A percentile compares a stretch with the other conserved stretches of the same genome.
phyloP scores from a whole-genome alignment of 805 yeast species.

The Hanseniaspora jakobsenii region DNA sequence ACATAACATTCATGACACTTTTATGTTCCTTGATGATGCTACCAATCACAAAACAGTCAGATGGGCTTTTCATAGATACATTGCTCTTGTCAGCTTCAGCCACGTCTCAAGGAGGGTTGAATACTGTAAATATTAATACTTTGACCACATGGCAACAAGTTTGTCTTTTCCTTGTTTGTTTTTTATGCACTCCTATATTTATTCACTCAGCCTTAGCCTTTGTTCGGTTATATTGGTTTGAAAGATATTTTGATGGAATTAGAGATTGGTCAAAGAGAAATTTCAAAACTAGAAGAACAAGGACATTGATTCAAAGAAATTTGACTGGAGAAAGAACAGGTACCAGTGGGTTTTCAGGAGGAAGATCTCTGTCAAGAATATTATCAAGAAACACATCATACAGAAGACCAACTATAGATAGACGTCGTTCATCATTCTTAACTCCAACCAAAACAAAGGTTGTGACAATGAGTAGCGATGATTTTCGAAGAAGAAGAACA shows the following conservation, averaged over 20 bases:
- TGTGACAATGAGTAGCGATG: slow-evolving; percentile 4
- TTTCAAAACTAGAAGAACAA: slow-evolving; percentile 67
- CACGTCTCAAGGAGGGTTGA: slow-evolving; percentile 83
- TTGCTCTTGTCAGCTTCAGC: slow-evolving; percentile 67
- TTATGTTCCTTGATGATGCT: slow-evolving; percentile 65
- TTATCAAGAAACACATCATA: background rate
- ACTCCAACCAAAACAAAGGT: slow-evolving; percentile 20
- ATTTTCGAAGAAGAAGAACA: background rate
- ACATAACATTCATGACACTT: slow-evolving; percentile 48
- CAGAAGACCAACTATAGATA: no score
- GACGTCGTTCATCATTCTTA: no score
- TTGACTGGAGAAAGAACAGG: slow-evolving; percentile 19
- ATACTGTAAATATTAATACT: slow-evolving; percentile 58
- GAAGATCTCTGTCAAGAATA: background rate
- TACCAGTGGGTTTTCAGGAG: background rate
- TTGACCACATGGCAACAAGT: slow-evolving; percentile 71
- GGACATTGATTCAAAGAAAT: slow-evolving; percentile 27
- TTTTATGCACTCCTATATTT: slow-evolving; percentile 73
- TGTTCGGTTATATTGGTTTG: slow-evolving; percentile 78
- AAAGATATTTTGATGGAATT: slow-evolving; percentile 72
- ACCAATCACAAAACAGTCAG: slow-evolving; percentile 46
- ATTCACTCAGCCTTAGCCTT: slow-evolving; percentile 71
- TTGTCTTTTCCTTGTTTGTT: slow-evolving; percentile 47
- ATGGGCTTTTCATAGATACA: slow-evolving; percentile 54
- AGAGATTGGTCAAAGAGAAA: slow-evolving; percentile 64